Conservation (phyloP, 2,329 filamentous ascomycete species). For the Metarhizium guizhouense region DNA sequence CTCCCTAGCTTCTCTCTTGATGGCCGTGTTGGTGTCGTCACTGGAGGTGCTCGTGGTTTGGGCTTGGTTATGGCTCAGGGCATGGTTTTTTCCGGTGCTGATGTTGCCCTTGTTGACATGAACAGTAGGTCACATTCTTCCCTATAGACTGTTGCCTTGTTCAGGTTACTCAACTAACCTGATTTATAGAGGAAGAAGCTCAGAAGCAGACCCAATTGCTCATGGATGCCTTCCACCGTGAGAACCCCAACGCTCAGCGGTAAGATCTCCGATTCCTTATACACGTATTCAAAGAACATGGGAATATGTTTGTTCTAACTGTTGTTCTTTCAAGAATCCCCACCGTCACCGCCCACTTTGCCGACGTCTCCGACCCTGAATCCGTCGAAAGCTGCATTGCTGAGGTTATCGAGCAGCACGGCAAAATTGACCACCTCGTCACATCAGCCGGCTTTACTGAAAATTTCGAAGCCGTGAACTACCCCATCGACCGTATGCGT, state of each 20-base stretch:
- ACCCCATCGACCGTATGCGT: slow-evolving; percentile 82
- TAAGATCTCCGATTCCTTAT: slow-evolving; percentile 24
- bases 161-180: neutral
- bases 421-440: slow-evolving; percentile 83
- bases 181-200: slow-evolving; percentile 66
- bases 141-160: neutral
- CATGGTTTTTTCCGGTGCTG: slow-evolving; percentile 77
- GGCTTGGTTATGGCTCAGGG: slow-evolving; percentile 91
- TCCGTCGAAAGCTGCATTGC: slow-evolving; percentile 68
- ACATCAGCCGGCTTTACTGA: slow-evolving; percentile 96
- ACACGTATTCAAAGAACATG: no score
- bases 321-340: slow-evolving; percentile 45
- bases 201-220: slow-evolving; percentile 66
- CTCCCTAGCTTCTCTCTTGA: slow-evolving; percentile 81
- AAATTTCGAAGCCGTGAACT: slow-evolving; percentile 86
- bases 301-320: neutral
- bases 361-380: slow-evolving; percentile 72
- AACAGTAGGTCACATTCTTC: slow-evolving; percentile 50
- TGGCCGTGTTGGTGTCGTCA: slow-evolving; percentile 74
- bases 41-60: slow-evolving; percentile 80
- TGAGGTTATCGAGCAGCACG: slow-evolving; percentile 51
- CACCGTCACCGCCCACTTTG: slow-evolving; percentile 81
- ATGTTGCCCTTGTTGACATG: slow-evolving; percentile 87
- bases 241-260: slow-evolving; percentile 68
- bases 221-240: slow-evolving; percentile 64